phyloP scores from a whole-genome alignment of 768 basidiomycete genomes.

The Phylloporus scabripes region DNA sequence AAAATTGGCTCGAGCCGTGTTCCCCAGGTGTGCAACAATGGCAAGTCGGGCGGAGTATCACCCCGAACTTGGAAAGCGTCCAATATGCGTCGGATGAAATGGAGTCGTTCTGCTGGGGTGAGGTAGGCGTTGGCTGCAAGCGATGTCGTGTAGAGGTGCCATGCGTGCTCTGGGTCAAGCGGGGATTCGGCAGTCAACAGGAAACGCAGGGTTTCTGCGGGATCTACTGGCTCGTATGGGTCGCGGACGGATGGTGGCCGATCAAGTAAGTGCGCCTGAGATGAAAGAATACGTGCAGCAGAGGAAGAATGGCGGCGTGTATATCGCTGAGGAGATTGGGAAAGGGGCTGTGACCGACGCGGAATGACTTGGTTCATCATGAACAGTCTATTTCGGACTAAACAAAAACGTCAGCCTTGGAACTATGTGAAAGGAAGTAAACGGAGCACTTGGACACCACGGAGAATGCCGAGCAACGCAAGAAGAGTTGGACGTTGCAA shows the following conservation, averaged over 20 bases:
- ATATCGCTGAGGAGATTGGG: conserved; percentile 13
- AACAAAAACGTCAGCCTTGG: conserved; percentile 6
- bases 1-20: conserved; percentile 33
- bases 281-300: conserved; percentile 14
- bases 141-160: conserved; percentile 33
- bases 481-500: conserved; percentile 38
- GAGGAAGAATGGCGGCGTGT: conserved; percentile 21
- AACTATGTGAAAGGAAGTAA: neutral
- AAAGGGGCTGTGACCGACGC: conserved; percentile 18
- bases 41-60: conserved; percentile 14
- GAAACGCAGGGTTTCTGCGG: conserved; percentile 14
- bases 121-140: conserved; percentile 9
- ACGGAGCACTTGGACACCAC: conserved; percentile 42
- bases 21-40: conserved; percentile 33
- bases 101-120: conserved; percentile 22
- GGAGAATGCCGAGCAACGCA: conserved; percentile 43
- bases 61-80: conserved; percentile 10
- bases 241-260: neutral
- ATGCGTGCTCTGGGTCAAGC: conserved; percentile 37
- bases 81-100: conserved; percentile 24
- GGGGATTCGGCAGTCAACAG: conserved; percentile 15
- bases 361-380: conserved; percentile 34
- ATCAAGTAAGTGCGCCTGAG: conserved; percentile 11
- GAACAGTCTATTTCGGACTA: conserved; percentile 33
- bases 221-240: conserved; percentile 5